Evolutionary conservation across 495 filamentous ascomycete genomes (phyloP).

Genomic region (Barbatosphaeria neglecta): DNA sequence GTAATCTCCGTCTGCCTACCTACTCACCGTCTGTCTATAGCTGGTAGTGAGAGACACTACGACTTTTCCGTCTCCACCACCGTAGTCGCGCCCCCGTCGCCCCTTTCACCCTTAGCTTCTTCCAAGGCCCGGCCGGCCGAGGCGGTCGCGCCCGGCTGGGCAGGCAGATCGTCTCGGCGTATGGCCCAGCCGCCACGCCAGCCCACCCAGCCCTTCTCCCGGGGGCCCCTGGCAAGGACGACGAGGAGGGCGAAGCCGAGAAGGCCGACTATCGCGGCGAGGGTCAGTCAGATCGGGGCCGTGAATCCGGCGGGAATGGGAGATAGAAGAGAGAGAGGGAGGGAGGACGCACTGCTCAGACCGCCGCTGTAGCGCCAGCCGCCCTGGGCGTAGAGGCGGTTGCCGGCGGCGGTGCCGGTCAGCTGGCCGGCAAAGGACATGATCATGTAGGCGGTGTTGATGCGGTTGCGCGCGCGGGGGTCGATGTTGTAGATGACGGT

Average conservation of each 20-base stretch:
- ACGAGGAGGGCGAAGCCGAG: constrained; percentile 48
- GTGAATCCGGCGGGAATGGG: background rate
- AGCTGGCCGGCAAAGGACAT: constrained; percentile 64
- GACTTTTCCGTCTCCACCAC: too few species aligned
- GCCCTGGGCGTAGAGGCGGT: constrained; percentile 51
- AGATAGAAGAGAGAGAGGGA: background rate
- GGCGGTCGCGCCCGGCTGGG: too few species aligned
- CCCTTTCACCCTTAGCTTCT: too few species aligned
- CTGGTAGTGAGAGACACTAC: too few species aligned
- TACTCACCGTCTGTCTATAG: too few species aligned
- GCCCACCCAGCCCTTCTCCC: constrained; percentile 61
- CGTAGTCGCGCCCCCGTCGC: too few species aligned
- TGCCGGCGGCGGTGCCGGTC: constrained; percentile 62
- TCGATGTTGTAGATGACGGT: constrained; percentile 59
- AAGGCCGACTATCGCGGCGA: constrained; percentile 50
- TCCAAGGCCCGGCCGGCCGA: too few species aligned
- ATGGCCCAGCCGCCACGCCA: constrained; percentile 60
- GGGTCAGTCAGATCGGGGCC: too few species aligned
- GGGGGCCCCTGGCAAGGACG: constrained; percentile 49
- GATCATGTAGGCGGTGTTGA: constrained; percentile 81
- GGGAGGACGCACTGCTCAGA: constrained; percentile 34
- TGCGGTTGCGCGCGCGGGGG: constrained; percentile 58
- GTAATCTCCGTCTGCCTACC: too few species aligned
- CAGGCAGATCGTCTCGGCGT: constrained; percentile 19
- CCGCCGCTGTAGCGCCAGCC: constrained; percentile 63